Base-by-base conservation (phyloP, 306 rosid genomes). In the Cucumis hystrix region DNA sequence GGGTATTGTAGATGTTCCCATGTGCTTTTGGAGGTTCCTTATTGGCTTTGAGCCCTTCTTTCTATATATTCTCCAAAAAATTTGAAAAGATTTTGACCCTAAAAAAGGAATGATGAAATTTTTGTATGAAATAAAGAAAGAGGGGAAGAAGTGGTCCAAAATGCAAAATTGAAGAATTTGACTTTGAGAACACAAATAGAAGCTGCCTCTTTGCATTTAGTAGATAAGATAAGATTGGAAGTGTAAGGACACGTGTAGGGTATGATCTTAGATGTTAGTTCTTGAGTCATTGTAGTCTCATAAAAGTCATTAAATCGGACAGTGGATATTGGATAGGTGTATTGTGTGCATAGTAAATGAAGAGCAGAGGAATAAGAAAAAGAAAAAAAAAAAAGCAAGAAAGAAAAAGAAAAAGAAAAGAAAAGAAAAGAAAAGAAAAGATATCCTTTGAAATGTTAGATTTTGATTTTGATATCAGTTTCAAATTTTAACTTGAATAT, bases 1-100 rank as follows among this genome's bases (percentile, higher is more conserved):
- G 78, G 78, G 14, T 37, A 59, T 37, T 75, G 78, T 21, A 57
- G 78, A 75, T 57, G 18, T 33, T 74, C 20, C 77, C 78, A 74
- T 35, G 64, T 74, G 64, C 51, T 33, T 74, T 56, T 12, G 30
- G 41, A 41, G 78, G 64, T 45, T 74, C 33, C 78, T 74, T 14
- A 13, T 13, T 69, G 40, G n/a, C 20, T 3, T 33, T 74, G 7
- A 74, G 64, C 64, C 77, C 77, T 51, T 55, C 56, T 68, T 68
- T 43, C 40, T 6, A 70, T 25, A 28, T 28, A 25, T 72, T 47
- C 60, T 72, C 61, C 76, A 49, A 72, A 70, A 70, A 28, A 0
- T 51, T 66, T 37, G 72, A 65, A 65, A 65, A 65, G 10, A 35
- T 6, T 65, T 47, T 72, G 76, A 72, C 76, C 76, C 60, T 23